Evolutionary conservation across 768 basidiomycete genomes (phyloP), one percentile per base, ranked within the genome.

Genomic region (Cyclocybe aegerita): DNA sequence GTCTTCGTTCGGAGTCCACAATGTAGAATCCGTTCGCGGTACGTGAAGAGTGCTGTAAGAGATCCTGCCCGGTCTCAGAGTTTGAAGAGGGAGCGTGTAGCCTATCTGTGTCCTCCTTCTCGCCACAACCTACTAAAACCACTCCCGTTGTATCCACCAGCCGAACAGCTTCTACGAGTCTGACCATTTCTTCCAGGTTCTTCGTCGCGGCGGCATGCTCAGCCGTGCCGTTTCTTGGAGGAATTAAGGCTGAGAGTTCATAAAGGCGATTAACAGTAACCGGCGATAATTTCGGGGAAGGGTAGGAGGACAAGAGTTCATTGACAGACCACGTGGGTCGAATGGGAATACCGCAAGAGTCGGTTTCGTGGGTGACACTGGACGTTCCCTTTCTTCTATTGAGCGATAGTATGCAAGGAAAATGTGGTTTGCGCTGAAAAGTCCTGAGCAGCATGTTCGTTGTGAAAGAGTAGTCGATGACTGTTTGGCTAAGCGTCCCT

Each of bases 281-380:
- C 6, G 81, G 61, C 6, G 82, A 73, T 42, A 93, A 72, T 1
- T 71, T 72, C 12, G 89, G 89, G 9, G 74, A 78, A 2, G 88
- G 83, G 61, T 91, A 93, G 4, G 89, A 90, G 5, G 87, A 85
- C 5, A 93, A 68, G 7, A 93, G 77, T 42, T 85, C 71, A 58
- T 84, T 77, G 41, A 93, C 85, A 46, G 91, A 93, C 91, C 91
- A 93, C 0, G 86, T 85, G 15, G 90, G 85, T 39, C 69, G 65
- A 0, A 74, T 50, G 4, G 90, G 90, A 49, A 92, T 80, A 12
- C 83, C 85, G 49, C 70, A 80, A 4, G 75, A 65, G 57, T 91
- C 88, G 1, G 76, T 76, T 44, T 69, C 60, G 36, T 57, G 55
- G 7, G 43, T 46, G 50, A 53, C 10, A 43, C 34, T 36, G 32